Evolutionary conservation across 495 filamentous ascomycete species (phyloP).

Genomic region (Friedmanniomyces simplex): DNA sequence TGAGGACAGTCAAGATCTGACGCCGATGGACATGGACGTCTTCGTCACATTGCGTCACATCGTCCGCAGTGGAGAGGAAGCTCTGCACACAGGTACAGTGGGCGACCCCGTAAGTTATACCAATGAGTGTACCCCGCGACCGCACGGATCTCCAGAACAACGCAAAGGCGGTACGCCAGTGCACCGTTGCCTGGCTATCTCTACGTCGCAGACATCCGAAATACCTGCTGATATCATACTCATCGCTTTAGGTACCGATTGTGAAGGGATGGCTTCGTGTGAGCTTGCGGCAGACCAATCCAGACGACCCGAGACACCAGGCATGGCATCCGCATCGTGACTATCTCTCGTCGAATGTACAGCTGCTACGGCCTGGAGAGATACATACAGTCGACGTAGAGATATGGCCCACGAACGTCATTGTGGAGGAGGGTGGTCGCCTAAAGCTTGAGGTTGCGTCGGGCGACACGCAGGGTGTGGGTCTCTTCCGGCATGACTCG

Average conservation of each 20-base stretch:
- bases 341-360: constrained; percentile 46
- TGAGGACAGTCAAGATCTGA: constrained; percentile 12
- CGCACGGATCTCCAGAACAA: too few relatives aligned
- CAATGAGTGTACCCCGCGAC: too few relatives aligned
- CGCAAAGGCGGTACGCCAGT: too few relatives aligned
- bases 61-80: constrained; percentile 41
- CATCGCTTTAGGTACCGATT: constrained; percentile 38
- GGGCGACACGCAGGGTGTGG: constrained; percentile 51
- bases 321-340: constrained; percentile 46
- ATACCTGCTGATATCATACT: too few relatives aligned
- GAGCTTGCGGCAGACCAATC: constrained; percentile 42
- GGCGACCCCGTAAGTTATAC: too few relatives aligned
- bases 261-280: constrained; percentile 48
- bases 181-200: too few relatives aligned
- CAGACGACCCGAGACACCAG: constrained; percentile 38
- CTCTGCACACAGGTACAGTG: constrained; percentile 51
- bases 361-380: constrained; percentile 41
- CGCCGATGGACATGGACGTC: constrained; percentile 49
- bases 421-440: constrained; percentile 42
- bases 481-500: constrained; percentile 45
- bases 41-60: constrained; percentile 54
- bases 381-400: constrained; percentile 56
- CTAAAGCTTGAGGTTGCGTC: constrained; percentile 46
- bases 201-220: too few relatives aligned
- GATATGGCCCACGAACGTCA: constrained; percentile 57